phyloP scores from a whole-genome alignment of 305 asterid species.

The Stenogyne calaminthoides region DNA sequence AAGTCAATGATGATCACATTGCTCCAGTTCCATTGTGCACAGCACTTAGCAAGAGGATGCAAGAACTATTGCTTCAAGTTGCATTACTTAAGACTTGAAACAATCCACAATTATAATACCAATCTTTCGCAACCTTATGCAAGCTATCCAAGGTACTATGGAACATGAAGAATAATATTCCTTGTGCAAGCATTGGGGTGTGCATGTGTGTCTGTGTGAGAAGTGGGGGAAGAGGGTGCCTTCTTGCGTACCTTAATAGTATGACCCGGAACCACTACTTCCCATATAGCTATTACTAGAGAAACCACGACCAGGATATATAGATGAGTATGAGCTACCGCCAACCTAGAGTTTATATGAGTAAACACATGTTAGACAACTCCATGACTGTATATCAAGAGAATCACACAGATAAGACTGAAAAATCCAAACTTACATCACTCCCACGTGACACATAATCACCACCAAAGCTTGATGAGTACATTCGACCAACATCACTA shows the following conservation, averaged over 20 bases:
- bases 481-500: conserved; percentile 77
- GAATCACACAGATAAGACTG: conserved; percentile 3
- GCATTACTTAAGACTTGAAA: conserved; percentile 13
- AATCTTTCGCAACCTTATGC: conserved; percentile 20
- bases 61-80: conserved; percentile 27
- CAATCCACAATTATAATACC: conserved; percentile 23
- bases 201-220: neutral
- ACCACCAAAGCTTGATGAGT: conserved; percentile 76
- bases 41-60: conserved; percentile 29
- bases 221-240: neutral
- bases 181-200: neutral
- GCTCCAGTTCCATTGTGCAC: conserved; percentile 34
- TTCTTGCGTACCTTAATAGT: conserved; percentile 68
- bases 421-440: conserved; percentile 59
- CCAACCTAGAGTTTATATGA: conserved; percentile 53
- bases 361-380: conserved; percentile 9
- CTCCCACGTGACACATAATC: conserved; percentile 81
- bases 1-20: conserved; percentile 37
- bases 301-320: conserved; percentile 69
- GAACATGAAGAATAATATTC: neutral
- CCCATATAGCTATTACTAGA: conserved; percentile 88
- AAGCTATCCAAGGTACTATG: conserved; percentile 28
- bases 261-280: conserved; percentile 82
- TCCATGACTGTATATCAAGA: neutral
- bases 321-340: conserved; percentile 76